Conservation (phyloP, 176 grass and related monocot genomes). For the Puya raimondii region DNA sequence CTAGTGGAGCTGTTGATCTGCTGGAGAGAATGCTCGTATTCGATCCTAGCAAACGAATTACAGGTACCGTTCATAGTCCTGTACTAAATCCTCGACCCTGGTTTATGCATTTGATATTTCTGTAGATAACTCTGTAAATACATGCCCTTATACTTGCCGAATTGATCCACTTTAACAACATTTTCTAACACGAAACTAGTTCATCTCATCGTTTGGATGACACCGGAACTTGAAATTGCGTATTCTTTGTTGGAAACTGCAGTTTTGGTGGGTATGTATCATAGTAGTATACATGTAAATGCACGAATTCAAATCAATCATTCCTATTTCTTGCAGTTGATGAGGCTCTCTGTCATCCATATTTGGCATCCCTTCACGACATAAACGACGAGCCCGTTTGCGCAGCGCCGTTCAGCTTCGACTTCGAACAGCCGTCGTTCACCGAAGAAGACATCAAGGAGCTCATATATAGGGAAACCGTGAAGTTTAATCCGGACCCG, state of each 20-base stretch:
- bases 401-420: conserved; percentile 75
- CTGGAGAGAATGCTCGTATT: conserved; percentile 98
- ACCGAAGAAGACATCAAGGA: conserved; percentile 98
- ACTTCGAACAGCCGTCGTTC: conserved; percentile 90
- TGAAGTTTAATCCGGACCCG: conserved; percentile 92
- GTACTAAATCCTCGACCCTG: background rate
- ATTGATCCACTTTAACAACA: too few relatives aligned
- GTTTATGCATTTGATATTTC: too few relatives aligned
- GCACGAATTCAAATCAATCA: background rate
- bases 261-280: too few relatives aligned
- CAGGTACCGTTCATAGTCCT: conserved; percentile 32
- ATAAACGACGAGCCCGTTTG: conserved; percentile 81
- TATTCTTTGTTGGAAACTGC: too few relatives aligned
- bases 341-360: conserved; percentile 76
- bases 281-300: too few relatives aligned
- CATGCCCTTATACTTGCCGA: too few relatives aligned
- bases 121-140: too few relatives aligned
- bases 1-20: conserved; percentile 77
- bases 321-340: conserved; percentile 40
- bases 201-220: too few relatives aligned
- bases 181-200: too few relatives aligned
- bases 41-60: conserved; percentile 94
- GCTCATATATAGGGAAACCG: conserved; percentile 81
- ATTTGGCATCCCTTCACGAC: conserved; percentile 71
- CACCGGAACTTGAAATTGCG: too few relatives aligned